Evolutionary conservation across 2,329 filamentous ascomycete genomes (phyloP), one percentile per base, ranked within the genome.

Genomic region (Penicillium capsulatum): DNA sequence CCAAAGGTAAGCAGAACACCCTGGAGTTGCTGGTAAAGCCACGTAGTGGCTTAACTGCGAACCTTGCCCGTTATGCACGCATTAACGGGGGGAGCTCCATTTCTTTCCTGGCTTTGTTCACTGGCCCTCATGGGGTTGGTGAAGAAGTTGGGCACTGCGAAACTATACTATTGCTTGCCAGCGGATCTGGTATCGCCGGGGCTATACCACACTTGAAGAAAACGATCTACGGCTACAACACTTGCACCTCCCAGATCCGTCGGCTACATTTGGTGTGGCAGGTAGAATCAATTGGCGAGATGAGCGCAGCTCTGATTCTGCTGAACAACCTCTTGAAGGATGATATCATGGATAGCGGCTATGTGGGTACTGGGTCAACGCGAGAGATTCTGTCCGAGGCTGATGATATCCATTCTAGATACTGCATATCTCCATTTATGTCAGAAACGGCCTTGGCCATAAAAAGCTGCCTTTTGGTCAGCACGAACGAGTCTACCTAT

Each of bases 231-330:
- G 48, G 57, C 16, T 63, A 64, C 38, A 62, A 64, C 26, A 58
- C 58, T 17, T 53, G 45, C 33, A 54, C 51, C 17, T 47, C 51
- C 31, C 45, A 45, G 14, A 54, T 57, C 36, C 49, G 53, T 36
- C 44, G 53, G 11, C 50, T 67, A 14, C 50, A 65, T 52, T 48
- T 67, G 7, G 51, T 67, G 8, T 66, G 57, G 59, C 50, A 65
- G 42, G 37, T 65, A 38, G 33, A 54, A 28, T 47, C 36, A 27
- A 28, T 28, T 28, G 26, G 26, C 39, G 55, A 22, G 44, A 53
- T 56, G 40, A 43, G 47, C 20, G 31, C 22, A 14, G 19, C 31
- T 35, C 28, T 34, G 15, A n/a, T 26, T 16, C 44, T 48, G 24
- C 36, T 60, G 0, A 56, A 60, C 44, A 36, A 42, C 27, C 45